These are phyloP conservation scores for Olyra latifolia DNA, from an alignment of 176 grass and related monocot genomes.

Conservation along the genomic window DNA sequence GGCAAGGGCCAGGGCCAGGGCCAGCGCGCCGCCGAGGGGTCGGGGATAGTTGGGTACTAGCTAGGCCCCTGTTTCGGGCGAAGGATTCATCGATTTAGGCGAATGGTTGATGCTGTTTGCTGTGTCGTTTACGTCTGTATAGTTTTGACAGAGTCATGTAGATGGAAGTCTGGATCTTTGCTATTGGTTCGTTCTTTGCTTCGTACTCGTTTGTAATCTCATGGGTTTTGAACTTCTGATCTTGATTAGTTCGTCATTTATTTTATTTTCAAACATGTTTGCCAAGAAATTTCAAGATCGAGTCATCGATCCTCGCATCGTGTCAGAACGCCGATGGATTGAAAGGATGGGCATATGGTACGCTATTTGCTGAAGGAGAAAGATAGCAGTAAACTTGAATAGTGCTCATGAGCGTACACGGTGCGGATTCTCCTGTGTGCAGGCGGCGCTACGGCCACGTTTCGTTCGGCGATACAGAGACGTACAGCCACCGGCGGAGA, in stretches of 20 bases:
- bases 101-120: not conserved
- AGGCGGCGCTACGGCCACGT: too few relatives aligned
- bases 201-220: not conserved
- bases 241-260: not conserved
- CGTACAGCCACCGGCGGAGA: too few relatives aligned
- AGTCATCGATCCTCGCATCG: not conserved
- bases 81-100: not conserved
- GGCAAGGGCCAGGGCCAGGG: too few relatives aligned
- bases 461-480: too few relatives aligned
- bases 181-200: slow-evolving; percentile 22
- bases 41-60: slow-evolving; percentile 27
- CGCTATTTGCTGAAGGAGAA: not conserved
- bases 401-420: too few relatives aligned
- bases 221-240: not conserved
- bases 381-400: too few relatives aligned
- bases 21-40: not conserved
- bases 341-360: not conserved
- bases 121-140: not conserved
- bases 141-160: not conserved
- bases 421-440: too few relatives aligned
- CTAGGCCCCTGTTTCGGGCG: not conserved
- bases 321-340: not conserved
- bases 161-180: not conserved
- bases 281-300: not conserved
- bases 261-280: too few relatives aligned